These are phyloP conservation scores for Cladophialophora exuberans DNA, from an alignment of 2,329 filamentous ascomycete species.

Conservation along the genomic window DNA sequence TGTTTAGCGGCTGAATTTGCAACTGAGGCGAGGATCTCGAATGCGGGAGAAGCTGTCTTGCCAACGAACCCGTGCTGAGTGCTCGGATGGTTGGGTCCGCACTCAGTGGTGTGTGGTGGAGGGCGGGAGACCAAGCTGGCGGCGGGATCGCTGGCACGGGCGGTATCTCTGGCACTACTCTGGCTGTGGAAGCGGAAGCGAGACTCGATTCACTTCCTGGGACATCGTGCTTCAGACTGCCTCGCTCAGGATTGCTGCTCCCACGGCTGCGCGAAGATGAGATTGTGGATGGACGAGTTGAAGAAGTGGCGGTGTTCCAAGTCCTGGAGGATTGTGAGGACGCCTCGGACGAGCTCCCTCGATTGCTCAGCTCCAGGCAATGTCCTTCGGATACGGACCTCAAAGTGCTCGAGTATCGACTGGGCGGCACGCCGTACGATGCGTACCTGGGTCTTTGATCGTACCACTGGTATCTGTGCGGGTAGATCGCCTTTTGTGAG, in stretches of 20 bases:
- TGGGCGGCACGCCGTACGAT: constrained; percentile 9
- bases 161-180: neutral
- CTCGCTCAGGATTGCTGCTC: constrained; percentile 20
- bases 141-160: constrained; percentile 19
- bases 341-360: constrained; percentile 13
- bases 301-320: constrained; percentile 1
- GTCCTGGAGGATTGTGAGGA: constrained; percentile 17
- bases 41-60: neutral
- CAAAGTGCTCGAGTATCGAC: constrained; percentile 22
- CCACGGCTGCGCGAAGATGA: constrained; percentile 3
- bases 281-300: constrained; percentile 1
- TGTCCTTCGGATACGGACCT: constrained; percentile 24
- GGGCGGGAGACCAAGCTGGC: constrained; percentile 23
- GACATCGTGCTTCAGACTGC: neutral
- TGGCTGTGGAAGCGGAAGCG: too few species aligned
- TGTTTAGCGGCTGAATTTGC: neutral
- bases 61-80: constrained; percentile 14
- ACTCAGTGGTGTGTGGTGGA: constrained; percentile 26
- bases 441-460: constrained; percentile 16
- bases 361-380: constrained; percentile 18
- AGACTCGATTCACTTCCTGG: neutral
- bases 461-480: constrained; percentile 17
- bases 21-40: constrained; percentile 8
- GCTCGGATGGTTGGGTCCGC: constrained; percentile 28
- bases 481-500: constrained; percentile 27